Conservation (phyloP, 768 basidiomycete genomes). For the Tylopilus plumbeoviolaceoides region DNA sequence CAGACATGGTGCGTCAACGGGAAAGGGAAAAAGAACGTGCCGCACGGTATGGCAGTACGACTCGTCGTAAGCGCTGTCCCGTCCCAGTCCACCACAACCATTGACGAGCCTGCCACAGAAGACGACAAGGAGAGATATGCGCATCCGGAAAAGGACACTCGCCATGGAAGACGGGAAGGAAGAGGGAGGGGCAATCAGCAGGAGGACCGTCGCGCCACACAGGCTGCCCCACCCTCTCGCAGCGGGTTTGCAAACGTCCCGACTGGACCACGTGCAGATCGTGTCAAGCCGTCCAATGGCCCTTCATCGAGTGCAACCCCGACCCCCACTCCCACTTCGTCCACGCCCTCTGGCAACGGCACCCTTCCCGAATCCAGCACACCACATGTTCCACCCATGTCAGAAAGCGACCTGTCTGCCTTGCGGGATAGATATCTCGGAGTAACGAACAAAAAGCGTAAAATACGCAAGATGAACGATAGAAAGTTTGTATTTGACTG, state of each 20-base stretch:
- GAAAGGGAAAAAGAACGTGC: conserved; percentile 37
- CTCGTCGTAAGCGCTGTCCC: conserved; percentile 27
- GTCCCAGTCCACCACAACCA: background rate
- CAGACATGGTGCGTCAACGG: conserved; percentile 59
- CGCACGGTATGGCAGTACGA: conserved; percentile 37
- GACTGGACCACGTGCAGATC: conserved; percentile 79
- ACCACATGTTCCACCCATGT: conserved; percentile 60
- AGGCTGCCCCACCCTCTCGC: conserved; percentile 33
- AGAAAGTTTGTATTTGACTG: conserved; percentile 99
- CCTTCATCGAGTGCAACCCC: conserved; percentile 37
- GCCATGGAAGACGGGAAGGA: conserved; percentile 39
- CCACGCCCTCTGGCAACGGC: conserved; percentile 24
- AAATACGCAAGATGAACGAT: conserved; percentile 91
- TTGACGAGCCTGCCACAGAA: conserved; percentile 33
- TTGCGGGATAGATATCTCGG: conserved; percentile 94
- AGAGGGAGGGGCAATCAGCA: conserved; percentile 34
- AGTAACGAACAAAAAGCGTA: conserved; percentile 90
- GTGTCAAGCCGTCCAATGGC: conserved; percentile 39
- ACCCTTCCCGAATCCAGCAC: conserved; percentile 36
- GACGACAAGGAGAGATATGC: conserved; percentile 46
- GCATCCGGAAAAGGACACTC: conserved; percentile 47
- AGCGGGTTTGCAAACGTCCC: conserved; percentile 67
- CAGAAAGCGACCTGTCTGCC: conserved; percentile 72
- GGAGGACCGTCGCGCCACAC: conserved; percentile 36
- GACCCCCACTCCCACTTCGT: conserved; percentile 54